Evolutionary conservation across 331 rosid species (phyloP), one percentile per base, ranked within the genome.

Genomic region (Rhamnella rubrinervis): DNA sequence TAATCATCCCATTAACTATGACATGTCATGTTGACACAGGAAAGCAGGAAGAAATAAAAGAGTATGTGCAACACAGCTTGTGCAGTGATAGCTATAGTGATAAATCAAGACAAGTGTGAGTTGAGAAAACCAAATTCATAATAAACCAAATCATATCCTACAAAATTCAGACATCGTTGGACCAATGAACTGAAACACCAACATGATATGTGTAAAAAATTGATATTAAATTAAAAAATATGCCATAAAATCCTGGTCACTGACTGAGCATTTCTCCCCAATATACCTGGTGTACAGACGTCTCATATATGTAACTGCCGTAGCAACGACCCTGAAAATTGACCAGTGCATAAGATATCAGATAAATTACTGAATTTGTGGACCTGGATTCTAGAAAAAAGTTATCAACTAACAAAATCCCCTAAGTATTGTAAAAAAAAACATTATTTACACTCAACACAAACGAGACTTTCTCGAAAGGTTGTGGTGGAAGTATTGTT

Each of bases 281-380:
- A 58, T 57, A 65, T 91, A 93, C 98, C 89, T 85, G 77, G 91
- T 81, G 75, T 93, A 93, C 77, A 91, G 97, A 16, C 96, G 98
- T 73, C 98, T 90, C 98, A 93, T 87, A 83, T 93, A 93, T 35
- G 97, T 69, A 67, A 91, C 88, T 53, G 98, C 96, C 53, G 96
- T 93, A 61, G 98, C 98, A 66, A 91, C 95, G 71, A 91, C 96
- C 91, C 97, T 88, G 88, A 79, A 78, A 85, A 49, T 53, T 21
- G 55, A 73, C 58, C 63, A 74, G 79, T 59, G 71, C 63, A 81
- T 72, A 61, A 68, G 75, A 71, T 7, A 65, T 37, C 38, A 65
- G 58, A 50, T 25, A 19, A 49, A 50, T n/a, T 23, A 35, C 46
- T 56, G 52, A 44, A 61, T 31, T 31, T 31, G 35, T 3, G 35